Evolutionary conservation across 2,329 filamentous ascomycete species (phyloP).

Genomic region (Cercospora citrullina): DNA sequence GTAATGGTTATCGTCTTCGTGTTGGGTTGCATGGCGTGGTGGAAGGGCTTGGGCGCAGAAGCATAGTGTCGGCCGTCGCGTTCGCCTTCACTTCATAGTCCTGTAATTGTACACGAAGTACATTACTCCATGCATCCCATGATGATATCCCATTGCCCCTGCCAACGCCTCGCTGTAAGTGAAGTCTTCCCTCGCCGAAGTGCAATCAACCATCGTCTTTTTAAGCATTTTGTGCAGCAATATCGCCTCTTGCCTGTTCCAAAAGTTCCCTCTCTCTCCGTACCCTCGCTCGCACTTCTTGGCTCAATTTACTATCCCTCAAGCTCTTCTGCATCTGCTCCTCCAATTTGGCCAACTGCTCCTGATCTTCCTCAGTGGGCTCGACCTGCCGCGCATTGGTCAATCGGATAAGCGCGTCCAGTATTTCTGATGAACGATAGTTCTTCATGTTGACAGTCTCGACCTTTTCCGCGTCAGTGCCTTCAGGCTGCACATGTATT

Average conservation of each 20-base stretch:
- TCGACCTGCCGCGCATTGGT: conserved; percentile 61
- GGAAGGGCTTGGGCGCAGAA: conserved; percentile 37
- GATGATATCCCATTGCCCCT: background rate
- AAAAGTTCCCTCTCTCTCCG: conserved; percentile 63
- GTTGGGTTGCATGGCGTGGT: conserved; percentile 59
- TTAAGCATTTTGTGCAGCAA: conserved; percentile 27
- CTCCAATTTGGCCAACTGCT: conserved; percentile 59
- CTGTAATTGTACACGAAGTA: conserved; percentile 6
- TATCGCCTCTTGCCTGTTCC: conserved; percentile 54
- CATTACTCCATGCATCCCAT: background rate
- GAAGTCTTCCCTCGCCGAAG: background rate
- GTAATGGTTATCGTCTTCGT: conserved; percentile 77
- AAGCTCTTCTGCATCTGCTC: conserved; percentile 55
- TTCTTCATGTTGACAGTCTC: conserved; percentile 60
- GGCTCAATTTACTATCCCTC: conserved; percentile 57
- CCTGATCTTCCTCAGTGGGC: conserved; percentile 60
- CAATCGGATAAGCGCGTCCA: conserved; percentile 61
- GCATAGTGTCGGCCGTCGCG: conserved; percentile 14
- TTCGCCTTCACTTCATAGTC: background rate
- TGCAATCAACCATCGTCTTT: background rate
- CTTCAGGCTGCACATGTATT: conserved; percentile 57
- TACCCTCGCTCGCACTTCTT: conserved; percentile 57
- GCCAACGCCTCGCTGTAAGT: conserved; percentile 9
- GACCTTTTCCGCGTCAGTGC: conserved; percentile 38
- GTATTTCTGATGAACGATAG: conserved; percentile 61